A percentile compares a stretch with the other conserved stretches of the same genome.
Evolutionary conservation across 2,329 filamentous ascomycete species (phyloP).

Genomic region (Curvularia verruculosa): DNA sequence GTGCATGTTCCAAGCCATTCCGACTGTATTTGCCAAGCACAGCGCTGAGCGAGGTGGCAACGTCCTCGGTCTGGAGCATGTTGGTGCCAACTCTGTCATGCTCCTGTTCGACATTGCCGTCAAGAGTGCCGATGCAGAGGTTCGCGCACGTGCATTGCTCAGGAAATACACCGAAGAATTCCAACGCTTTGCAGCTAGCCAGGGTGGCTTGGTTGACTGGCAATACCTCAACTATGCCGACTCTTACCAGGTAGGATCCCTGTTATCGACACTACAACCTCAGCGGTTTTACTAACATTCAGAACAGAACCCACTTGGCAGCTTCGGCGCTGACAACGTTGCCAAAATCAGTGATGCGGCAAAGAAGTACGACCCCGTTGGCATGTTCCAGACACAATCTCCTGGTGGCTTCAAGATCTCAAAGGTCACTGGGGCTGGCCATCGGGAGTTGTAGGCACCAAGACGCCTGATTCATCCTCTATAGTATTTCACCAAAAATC

Average conservation of each 20-base stretch:
- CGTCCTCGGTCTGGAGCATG: constrained; percentile 31
- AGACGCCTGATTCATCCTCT: background rate
- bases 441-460: constrained; percentile 1
- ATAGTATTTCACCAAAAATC: background rate
- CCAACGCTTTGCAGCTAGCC: constrained; percentile 17
- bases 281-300: constrained; percentile 12
- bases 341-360: constrained; percentile 42
- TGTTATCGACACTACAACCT: background rate
- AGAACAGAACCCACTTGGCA: constrained; percentile 46
- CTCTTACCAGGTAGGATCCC: constrained; percentile 26
- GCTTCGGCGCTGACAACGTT: constrained; percentile 51
- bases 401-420: constrained; percentile 54
- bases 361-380: constrained; percentile 48
- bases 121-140: constrained; percentile 22
- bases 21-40: constrained; percentile 25
- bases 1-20: constrained; percentile 34
- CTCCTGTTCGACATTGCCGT: constrained; percentile 28
- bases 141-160: constrained; percentile 17
- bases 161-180: constrained; percentile 20
- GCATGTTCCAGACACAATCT: constrained; percentile 49
- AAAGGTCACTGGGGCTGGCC: constrained; percentile 9
- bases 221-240: constrained; percentile 48
- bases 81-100: constrained; percentile 29
- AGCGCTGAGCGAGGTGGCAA: constrained; percentile 33
- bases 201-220: constrained; percentile 22